Percentiles rank a stretch among this genome's conserved stretches.
Evolutionary conservation across 805 yeast genomes (phyloP).

Genomic region (Candida sakaeoensis): DNA sequence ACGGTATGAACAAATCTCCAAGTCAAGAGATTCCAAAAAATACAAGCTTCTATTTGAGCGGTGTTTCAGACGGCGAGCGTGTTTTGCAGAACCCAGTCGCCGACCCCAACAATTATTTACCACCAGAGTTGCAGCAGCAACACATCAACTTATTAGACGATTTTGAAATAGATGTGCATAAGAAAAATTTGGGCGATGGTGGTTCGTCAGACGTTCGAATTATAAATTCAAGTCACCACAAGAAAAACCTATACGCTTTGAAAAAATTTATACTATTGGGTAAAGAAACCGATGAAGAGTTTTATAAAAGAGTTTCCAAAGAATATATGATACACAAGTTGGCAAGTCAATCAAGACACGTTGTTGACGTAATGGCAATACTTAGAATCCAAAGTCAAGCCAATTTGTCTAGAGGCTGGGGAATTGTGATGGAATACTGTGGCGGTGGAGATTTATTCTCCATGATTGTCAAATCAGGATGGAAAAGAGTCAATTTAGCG

Average conservation of each 20-base stretch:
- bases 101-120: constrained; percentile 63
- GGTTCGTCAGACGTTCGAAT: constrained; percentile 65
- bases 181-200: constrained; percentile 62
- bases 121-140: constrained; percentile 47
- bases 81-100: constrained; percentile 59
- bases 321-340: constrained; percentile 62
- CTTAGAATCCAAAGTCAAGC: constrained; percentile 55
- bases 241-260: constrained; percentile 54
- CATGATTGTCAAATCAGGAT: constrained; percentile 51
- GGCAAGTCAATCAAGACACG: constrained; percentile 55
- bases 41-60: constrained; percentile 24
- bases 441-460: constrained; percentile 59
- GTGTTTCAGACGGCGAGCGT: constrained; percentile 42
- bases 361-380: constrained; percentile 52
- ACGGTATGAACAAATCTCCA: constrained; percentile 45
- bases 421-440: constrained; percentile 64
- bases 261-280: constrained; percentile 59
- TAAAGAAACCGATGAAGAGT: constrained; percentile 60
- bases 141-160: constrained; percentile 50
- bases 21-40: constrained; percentile 23
- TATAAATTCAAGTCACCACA: constrained; percentile 32
- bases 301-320: constrained; percentile 59
- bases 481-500: constrained; percentile 48
- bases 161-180: constrained; percentile 42
- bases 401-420: constrained; percentile 66